A percentile compares a stretch with the other conserved stretches of the same genome.
Conservation (phyloP, 2,329 filamentous ascomycete genomes). For the Beauveria medogensis region DNA sequence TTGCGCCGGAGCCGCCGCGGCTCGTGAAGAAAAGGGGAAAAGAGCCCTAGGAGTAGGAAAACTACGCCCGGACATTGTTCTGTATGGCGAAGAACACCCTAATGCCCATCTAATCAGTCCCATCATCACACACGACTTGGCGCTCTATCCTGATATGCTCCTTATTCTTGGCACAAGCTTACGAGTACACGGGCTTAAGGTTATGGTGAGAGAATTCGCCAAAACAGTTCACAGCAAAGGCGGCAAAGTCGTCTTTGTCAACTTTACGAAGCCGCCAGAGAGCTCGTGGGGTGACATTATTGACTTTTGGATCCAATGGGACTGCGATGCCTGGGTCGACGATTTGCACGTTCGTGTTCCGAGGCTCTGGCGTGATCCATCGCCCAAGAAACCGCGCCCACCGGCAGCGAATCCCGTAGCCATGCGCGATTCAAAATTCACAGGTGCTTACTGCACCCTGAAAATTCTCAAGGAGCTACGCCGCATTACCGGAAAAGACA, state of each 20-base stretch:
- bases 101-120: constrained; percentile 59
- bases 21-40: constrained; percentile 57
- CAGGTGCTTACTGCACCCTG: constrained; percentile 35
- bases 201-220: constrained; percentile 63
- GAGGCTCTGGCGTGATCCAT: constrained; percentile 49
- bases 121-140: constrained; percentile 60
- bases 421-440: constrained; percentile 37
- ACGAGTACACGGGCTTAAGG: constrained; percentile 62
- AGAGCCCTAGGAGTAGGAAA: constrained; percentile 59
- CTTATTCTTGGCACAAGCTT: constrained; percentile 65
- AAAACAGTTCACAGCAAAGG: constrained; percentile 61
- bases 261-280: constrained; percentile 63
- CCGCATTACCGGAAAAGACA: constrained; percentile 23
- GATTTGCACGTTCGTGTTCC: constrained; percentile 53
- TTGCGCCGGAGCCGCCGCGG: constrained; percentile 54
- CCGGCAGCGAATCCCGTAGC: constrained; percentile 32
- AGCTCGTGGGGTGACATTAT: constrained; percentile 66
- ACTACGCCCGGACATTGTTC: constrained; percentile 62
- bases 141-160: constrained; percentile 56
- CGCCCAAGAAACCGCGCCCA: constrained; percentile 29
- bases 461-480: constrained; percentile 35
- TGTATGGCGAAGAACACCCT: constrained; percentile 68
- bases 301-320: constrained; percentile 68
- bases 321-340: constrained; percentile 64
- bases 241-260: constrained; percentile 65